phyloP scores from a whole-genome alignment of 2,329 filamentous ascomycete species.

The Myriosclerotinia duriaeana region DNA sequence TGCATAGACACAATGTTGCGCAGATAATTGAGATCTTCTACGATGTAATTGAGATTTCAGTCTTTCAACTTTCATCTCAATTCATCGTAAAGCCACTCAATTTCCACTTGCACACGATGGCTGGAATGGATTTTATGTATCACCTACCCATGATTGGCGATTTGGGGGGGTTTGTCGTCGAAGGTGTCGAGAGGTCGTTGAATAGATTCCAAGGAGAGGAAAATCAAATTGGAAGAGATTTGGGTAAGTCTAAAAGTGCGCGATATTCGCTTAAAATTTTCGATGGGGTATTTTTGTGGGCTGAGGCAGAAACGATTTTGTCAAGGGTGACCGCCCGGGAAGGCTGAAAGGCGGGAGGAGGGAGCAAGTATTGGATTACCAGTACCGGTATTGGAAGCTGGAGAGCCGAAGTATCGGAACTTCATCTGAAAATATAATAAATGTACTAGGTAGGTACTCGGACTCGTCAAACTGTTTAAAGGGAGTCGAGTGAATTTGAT shows the following conservation, averaged over 20 bases:
- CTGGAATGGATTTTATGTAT: slow-evolving; percentile 39
- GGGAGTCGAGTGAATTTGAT: no score
- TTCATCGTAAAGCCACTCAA: slow-evolving; percentile 32
- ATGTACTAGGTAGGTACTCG: no score
- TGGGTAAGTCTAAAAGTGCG: slow-evolving; percentile 18
- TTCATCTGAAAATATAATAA: no score
- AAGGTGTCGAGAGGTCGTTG: slow-evolving; percentile 24
- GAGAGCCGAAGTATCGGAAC: slow-evolving; percentile 3
- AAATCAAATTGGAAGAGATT: slow-evolving; percentile 24
- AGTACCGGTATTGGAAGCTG: no score
- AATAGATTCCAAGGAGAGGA: slow-evolving; percentile 10
- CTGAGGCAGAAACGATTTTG: background rate
- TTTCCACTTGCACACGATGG: slow-evolving; percentile 43
- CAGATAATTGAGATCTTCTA: slow-evolving; percentile 35
- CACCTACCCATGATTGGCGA: slow-evolving; percentile 43
- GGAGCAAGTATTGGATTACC: no score
- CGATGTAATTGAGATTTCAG: slow-evolving; percentile 24
- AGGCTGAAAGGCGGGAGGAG: background rate
- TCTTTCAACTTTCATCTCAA: slow-evolving; percentile 28
- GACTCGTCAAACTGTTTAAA: no score
- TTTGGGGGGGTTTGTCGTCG: slow-evolving; percentile 32
- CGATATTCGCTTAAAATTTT: slow-evolving; percentile 23
- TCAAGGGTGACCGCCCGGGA: background rate
- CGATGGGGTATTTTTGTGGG: background rate
- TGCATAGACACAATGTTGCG: slow-evolving; percentile 40